Percentiles rank a stretch among this genome's conserved stretches.
These are phyloP conservation scores for Hericium coralloides DNA, from an alignment of 768 basidiomycete genomes.

Conservation along the genomic window DNA sequence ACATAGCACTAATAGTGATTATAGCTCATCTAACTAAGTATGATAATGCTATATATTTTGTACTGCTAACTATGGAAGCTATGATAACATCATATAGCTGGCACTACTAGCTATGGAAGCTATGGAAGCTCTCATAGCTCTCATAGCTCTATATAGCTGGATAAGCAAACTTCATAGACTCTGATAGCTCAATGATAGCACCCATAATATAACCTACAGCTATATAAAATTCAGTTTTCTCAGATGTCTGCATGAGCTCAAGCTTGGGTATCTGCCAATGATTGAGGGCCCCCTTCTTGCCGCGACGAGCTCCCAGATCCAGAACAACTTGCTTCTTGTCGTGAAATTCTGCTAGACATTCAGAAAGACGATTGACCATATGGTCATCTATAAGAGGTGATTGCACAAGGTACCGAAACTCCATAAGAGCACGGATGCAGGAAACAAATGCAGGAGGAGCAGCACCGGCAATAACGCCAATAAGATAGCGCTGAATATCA, in stretches of 20 bases:
- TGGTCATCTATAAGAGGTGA: slow-evolving; percentile 14
- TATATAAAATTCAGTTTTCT: too few relatives aligned
- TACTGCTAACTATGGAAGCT: too few relatives aligned
- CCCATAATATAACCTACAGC: too few relatives aligned
- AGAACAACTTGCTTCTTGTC: slow-evolving; percentile 26
- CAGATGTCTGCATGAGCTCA: slow-evolving; percentile 29
- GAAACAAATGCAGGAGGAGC: slow-evolving; percentile 21
- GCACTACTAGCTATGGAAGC: too few relatives aligned
- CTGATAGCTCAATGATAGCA: too few relatives aligned
- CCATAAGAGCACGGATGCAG: slow-evolving; percentile 26
- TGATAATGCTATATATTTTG: too few relatives aligned
- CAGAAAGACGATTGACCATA: neutral
- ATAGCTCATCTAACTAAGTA: too few relatives aligned
- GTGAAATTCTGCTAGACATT: slow-evolving; percentile 24
- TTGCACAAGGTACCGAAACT: slow-evolving; percentile 31
- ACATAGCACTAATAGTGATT: too few relatives aligned
- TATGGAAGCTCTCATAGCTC: too few relatives aligned
- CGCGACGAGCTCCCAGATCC: slow-evolving; percentile 18
- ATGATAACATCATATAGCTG: too few relatives aligned
- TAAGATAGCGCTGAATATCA: slow-evolving; percentile 27
- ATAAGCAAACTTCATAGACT: too few relatives aligned
- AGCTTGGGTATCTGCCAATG: slow-evolving; percentile 37
- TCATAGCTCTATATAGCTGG: too few relatives aligned
- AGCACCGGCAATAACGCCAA: slow-evolving; percentile 27
- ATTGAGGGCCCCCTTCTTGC: slow-evolving; percentile 15